Percentiles rank a stretch among this genome's conserved stretches.
Evolutionary conservation across 139 green algal species (phyloP).

Genomic region (Trebouxia sp.): DNA sequence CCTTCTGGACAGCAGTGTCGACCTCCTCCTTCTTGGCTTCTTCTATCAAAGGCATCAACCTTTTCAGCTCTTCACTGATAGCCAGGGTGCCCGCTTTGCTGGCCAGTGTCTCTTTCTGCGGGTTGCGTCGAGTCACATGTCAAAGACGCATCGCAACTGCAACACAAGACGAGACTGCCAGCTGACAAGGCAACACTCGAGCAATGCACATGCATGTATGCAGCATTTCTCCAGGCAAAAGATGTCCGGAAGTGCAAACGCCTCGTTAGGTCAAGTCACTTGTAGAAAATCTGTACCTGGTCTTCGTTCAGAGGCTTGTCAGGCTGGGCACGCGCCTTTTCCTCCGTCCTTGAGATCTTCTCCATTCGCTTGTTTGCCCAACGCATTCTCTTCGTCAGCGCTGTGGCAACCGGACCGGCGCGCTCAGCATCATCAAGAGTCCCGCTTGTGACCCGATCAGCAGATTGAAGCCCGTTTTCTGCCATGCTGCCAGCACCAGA

Average conservation of each 20-base stretch:
- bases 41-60: constrained; percentile 38
- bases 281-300: not conserved
- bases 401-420: not conserved
- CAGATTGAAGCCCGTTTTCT: not conserved
- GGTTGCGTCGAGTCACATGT: not conserved
- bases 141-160: not conserved
- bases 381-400: constrained; percentile 10
- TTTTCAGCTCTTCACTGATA: constrained; percentile 60
- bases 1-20: not conserved
- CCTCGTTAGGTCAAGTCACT: not conserved
- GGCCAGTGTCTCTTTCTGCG: constrained; percentile 42
- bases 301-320: constrained; percentile 17
- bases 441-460: not conserved
- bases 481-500: too few species aligned
- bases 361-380: constrained; percentile 15
- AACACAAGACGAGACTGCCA: not conserved
- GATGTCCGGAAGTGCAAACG: not conserved
- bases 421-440: constrained; percentile 18
- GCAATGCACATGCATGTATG: not conserved
- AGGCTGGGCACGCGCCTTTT: not conserved
- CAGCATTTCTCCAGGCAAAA: not conserved
- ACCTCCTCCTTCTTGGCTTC: constrained; percentile 40
- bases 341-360: not conserved
- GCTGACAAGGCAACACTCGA: not conserved
- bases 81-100: constrained; percentile 39